Evolutionary conservation across 805 yeast genomes (phyloP).

Genomic region (Starmerella potacharoeniae): DNA sequence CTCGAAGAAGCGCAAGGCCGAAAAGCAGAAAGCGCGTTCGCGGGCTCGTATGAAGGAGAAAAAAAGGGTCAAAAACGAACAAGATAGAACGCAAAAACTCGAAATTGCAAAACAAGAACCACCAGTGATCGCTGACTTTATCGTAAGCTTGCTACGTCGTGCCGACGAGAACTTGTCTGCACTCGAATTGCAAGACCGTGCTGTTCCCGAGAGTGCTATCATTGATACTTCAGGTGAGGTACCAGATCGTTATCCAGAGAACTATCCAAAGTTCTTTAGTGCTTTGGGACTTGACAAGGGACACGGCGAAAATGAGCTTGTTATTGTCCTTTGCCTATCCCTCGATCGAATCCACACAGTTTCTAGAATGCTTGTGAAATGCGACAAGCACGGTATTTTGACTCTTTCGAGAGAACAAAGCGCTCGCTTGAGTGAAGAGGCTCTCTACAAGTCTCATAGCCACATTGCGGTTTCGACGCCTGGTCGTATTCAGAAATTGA

Average conservation of each 20-base stretch:
- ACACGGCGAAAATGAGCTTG: slow-evolving; percentile 27
- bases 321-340: slow-evolving; percentile 54
- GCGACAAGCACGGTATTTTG: slow-evolving; percentile 41
- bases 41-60: slow-evolving; percentile 19
- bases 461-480: slow-evolving; percentile 55
- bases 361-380: slow-evolving; percentile 44
- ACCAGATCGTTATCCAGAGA: slow-evolving; percentile 40
- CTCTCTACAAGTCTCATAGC: slow-evolving; percentile 29
- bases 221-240: slow-evolving; percentile 51
- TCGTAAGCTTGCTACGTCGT: slow-evolving; percentile 38
- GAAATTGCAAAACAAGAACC: slow-evolving; percentile 44
- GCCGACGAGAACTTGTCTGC: slow-evolving; percentile 45
- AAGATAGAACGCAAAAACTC: slow-evolving; percentile 39
- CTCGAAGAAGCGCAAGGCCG: slow-evolving; percentile 1
- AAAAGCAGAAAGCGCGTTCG: slow-evolving; percentile 18
- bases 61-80: slow-evolving; percentile 13
- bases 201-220: slow-evolving; percentile 46
- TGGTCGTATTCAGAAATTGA: slow-evolving; percentile 42
- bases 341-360: slow-evolving; percentile 83
- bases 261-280: slow-evolving; percentile 44
- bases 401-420: slow-evolving; percentile 70
- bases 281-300: slow-evolving; percentile 29
- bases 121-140: slow-evolving; percentile 52
- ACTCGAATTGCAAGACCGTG: slow-evolving; percentile 59
- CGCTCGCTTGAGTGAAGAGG: slow-evolving; percentile 48